A percentile compares a stretch with the other conserved stretches of the same genome.
Evolutionary conservation across 2,329 filamentous ascomycete species (phyloP).

Genomic region (Dothiorella sarmentorum): DNA sequence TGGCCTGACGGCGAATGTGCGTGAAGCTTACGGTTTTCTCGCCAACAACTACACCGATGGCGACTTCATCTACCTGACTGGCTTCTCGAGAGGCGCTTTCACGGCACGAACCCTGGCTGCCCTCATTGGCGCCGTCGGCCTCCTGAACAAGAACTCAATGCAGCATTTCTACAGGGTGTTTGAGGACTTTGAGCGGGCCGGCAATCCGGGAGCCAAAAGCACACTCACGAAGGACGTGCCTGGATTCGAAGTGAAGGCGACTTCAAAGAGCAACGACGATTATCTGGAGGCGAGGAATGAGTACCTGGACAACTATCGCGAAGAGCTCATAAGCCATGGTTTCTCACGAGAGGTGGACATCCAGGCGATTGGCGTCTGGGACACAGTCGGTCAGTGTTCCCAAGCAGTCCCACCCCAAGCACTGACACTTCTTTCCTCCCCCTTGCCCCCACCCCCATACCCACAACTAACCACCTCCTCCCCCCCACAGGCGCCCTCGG

Average conservation of each 20-base stretch:
- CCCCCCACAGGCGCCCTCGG: constrained; percentile 36
- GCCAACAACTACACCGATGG: constrained; percentile 59
- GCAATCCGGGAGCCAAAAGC: constrained; percentile 9
- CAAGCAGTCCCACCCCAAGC: neutral
- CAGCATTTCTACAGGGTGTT: constrained; percentile 22
- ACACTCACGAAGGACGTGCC: neutral
- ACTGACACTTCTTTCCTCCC: neutral
- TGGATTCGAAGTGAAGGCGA: neutral
- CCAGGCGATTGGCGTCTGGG: constrained; percentile 52
- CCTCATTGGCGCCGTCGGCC: constrained; percentile 24
- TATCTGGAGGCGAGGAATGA: constrained; percentile 2
- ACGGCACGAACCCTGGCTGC: constrained; percentile 36
- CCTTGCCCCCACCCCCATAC: neutral
- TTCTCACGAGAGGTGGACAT: constrained; percentile 46
- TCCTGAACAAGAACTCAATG: constrained; percentile 23
- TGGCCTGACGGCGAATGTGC: constrained; percentile 47
- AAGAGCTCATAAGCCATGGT: constrained; percentile 34
- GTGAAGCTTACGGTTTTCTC: constrained; percentile 61
- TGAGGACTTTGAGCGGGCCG: constrained; percentile 23
- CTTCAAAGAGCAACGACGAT: neutral
- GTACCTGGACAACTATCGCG: constrained; percentile 32
- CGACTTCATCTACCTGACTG: constrained; percentile 51
- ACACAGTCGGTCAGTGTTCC: constrained; percentile 44
- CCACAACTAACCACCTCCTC: neutral
- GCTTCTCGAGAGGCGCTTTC: constrained; percentile 59